phyloP scores from a whole-genome alignment of 805 yeast species.

The Nakazawaea molendinolei region DNA sequence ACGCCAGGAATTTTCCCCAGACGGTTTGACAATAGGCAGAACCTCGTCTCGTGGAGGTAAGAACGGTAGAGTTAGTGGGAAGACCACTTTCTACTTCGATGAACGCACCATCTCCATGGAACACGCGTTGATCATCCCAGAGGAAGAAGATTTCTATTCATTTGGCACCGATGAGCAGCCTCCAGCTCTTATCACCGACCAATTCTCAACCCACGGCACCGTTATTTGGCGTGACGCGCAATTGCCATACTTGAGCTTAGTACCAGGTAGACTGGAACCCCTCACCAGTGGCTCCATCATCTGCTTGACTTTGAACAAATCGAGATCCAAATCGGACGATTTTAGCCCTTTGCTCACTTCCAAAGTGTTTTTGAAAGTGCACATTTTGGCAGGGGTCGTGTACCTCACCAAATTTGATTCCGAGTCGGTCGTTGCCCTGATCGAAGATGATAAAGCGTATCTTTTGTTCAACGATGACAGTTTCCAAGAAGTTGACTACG shows the following conservation, averaged over 20 bases:
- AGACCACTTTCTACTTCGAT: background rate
- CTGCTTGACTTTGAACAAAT: constrained; percentile 4
- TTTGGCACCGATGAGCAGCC: background rate
- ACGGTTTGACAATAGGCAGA: constrained; percentile 3
- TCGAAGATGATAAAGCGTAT: background rate
- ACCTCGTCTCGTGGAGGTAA: constrained; percentile 1
- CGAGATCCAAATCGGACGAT: background rate
- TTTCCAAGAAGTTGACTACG: too few relatives aligned
- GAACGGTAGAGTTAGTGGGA: background rate
- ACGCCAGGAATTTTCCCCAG: background rate
- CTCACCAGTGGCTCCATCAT: background rate
- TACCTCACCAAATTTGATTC: background rate
- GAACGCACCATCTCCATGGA: constrained; percentile 8
- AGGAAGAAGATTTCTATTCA: background rate
- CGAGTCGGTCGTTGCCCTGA: background rate
- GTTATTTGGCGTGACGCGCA: background rate
- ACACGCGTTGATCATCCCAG: background rate
- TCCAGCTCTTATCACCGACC: background rate
- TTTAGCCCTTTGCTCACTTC: background rate
- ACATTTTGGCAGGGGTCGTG: background rate
- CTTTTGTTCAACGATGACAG: too few relatives aligned
- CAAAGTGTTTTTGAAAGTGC: constrained; percentile 2
- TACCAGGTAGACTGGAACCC: background rate
- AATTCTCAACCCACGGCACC: constrained; percentile 5
- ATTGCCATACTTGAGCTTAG: background rate